Percentiles rank a stretch among this genome's conserved stretches.
phyloP scores from a whole-genome alignment of 805 yeast species.

The Lachancea dasiensis region DNA sequence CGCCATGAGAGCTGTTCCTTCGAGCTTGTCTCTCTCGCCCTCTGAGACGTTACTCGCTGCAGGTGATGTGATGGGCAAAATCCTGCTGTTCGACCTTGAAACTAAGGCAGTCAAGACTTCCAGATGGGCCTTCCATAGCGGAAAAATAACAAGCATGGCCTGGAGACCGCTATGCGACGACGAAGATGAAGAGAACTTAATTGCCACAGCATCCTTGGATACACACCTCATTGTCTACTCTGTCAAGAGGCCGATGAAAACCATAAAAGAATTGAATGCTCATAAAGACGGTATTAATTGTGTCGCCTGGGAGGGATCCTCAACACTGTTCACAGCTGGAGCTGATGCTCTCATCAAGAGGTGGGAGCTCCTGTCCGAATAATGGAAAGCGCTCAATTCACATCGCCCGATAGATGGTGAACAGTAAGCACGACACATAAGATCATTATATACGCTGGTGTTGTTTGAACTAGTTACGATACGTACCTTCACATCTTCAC shows the following conservation, averaged over 20 bases:
- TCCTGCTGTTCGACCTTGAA: conserved; percentile 55
- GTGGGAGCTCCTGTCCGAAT: conserved; percentile 44
- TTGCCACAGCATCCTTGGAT: conserved; percentile 80
- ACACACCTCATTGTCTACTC: conserved; percentile 76
- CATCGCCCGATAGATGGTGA: too few species aligned
- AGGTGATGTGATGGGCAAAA: conserved; percentile 85
- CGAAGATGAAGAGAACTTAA: conserved; percentile 54
- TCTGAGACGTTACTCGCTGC: conserved; percentile 65
- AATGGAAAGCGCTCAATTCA: not conserved
- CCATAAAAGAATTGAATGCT: conserved; percentile 65
- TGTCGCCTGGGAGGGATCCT: conserved; percentile 58
- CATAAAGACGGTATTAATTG: conserved; percentile 84
- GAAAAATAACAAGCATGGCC: conserved; percentile 65
- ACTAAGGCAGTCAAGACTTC: conserved; percentile 62
- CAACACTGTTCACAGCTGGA: conserved; percentile 62
- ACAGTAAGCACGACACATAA: too few species aligned
- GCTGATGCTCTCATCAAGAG: conserved; percentile 72
- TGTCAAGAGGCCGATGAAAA: conserved; percentile 71
- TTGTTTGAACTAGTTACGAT: too few species aligned
- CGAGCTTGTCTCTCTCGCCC: conserved; percentile 63
- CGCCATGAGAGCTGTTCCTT: conserved; percentile 54
- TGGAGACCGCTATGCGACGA: conserved; percentile 48
- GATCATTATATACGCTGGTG: too few species aligned
- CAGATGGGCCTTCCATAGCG: conserved; percentile 94
- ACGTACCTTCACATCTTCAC: too few species aligned